A percentile compares a stretch with the other conserved stretches of the same genome.
phyloP scores from a whole-genome alignment of 2,329 filamentous ascomycete genomes.

The Xylaria sp. region DNA sequence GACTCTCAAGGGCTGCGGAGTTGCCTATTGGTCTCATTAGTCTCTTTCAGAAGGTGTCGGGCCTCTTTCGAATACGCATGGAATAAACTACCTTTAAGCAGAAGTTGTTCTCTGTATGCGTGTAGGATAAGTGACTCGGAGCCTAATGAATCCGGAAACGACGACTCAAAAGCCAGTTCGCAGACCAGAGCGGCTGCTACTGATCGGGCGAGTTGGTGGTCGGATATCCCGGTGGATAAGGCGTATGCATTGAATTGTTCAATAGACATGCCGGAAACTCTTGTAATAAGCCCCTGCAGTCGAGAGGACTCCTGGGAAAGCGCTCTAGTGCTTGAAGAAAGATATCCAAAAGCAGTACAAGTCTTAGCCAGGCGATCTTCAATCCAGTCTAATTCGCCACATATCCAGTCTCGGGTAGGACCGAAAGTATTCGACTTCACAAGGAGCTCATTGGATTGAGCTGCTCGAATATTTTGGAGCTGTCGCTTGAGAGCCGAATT shows the following conservation, averaged over 20 bases:
- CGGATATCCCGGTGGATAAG: not conserved
- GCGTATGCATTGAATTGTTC: not conserved
- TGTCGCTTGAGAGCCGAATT: slow-evolving; percentile 3
- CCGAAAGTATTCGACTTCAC: not conserved
- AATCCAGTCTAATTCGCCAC: not conserved
- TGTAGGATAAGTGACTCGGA: not conserved
- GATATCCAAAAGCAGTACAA: not conserved
- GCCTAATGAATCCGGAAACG: not conserved
- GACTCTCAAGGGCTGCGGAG: not conserved
- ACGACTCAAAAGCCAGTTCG: not conserved
- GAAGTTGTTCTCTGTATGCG: not conserved
- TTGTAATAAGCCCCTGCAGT: not conserved
- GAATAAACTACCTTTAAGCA: not conserved
- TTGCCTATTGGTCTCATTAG: not conserved
- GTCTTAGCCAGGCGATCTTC: not conserved
- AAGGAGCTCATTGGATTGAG: not conserved
- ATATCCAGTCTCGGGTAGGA: not conserved
- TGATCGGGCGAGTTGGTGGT: not conserved
- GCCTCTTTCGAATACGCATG: not conserved
- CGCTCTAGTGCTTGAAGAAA: not conserved
- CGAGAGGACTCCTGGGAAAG: not conserved
- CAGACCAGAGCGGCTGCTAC: not conserved
- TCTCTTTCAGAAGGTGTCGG: not conserved
- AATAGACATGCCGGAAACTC: not conserved
- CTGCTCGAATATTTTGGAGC: not conserved